Evolutionary conservation across 1,139 yeast species (phyloP).

Genomic region (Geotrichum restrictum): DNA sequence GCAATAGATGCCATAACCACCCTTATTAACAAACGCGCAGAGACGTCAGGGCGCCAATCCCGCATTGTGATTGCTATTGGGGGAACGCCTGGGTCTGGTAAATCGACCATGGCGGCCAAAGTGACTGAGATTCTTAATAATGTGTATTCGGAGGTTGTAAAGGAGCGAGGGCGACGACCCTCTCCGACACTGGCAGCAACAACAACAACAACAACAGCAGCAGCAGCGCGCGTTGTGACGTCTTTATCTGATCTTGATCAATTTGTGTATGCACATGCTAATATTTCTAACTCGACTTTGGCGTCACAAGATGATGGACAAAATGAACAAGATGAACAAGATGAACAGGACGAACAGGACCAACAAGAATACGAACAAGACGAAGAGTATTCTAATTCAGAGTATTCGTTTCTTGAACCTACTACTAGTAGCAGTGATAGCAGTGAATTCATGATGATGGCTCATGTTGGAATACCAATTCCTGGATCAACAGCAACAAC

Average conservation of each 20-base stretch:
- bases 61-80: slow-evolving; percentile 56
- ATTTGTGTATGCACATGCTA: neutral
- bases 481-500: no score
- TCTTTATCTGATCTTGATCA: no score
- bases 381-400: no score
- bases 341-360: no score
- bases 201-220: neutral
- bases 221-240: no score
- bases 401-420: no score
- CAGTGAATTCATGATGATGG: no score
- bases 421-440: no score
- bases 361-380: no score
- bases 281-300: neutral
- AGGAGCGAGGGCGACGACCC: neutral
- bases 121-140: slow-evolving; percentile 34
- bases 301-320: no score
- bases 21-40: neutral
- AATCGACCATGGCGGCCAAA: slow-evolving; percentile 57
- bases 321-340: no score
- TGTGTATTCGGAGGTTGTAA: slow-evolving; percentile 2
- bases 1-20: neutral
- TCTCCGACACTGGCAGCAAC: neutral
- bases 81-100: slow-evolving; percentile 84
- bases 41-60: neutral
- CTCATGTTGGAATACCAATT: no score